A percentile compares a stretch with the other conserved stretches of the same genome.
Evolutionary conservation across 1,139 yeast species (phyloP).

Genomic region (Hanseniaspora sp.): DNA sequence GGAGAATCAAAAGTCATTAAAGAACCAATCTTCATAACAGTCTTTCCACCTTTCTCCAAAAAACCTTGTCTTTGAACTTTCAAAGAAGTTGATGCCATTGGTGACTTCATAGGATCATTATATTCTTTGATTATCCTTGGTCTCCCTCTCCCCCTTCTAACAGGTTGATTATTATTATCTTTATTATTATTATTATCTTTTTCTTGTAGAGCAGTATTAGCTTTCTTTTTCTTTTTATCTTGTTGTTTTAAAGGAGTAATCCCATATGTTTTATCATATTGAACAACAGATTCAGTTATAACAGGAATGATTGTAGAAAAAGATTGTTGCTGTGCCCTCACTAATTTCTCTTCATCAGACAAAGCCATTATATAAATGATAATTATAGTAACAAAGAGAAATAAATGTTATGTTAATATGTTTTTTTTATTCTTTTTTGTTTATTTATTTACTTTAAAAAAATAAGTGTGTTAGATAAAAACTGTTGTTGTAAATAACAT

Average conservation of each 20-base stretch:
- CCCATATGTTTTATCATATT: neutral
- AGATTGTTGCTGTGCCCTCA: neutral
- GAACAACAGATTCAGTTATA: slow-evolving; percentile 8
- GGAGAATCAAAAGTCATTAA: slow-evolving; percentile 22
- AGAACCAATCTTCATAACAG: slow-evolving; percentile 28
- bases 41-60: slow-evolving; percentile 23
- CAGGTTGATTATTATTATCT: neutral
- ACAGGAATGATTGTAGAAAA: slow-evolving; percentile 11
- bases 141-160: slow-evolving; percentile 27
- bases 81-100: slow-evolving; percentile 30
- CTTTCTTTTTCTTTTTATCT: no score
- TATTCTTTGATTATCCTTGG: slow-evolving; percentile 29
- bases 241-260: neutral
- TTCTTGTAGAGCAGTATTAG: no score
- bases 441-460: no score
- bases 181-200: neutral
- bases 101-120: slow-evolving; percentile 29
- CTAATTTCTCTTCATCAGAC: neutral
- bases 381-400: no score
- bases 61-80: slow-evolving; percentile 27
- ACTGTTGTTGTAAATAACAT: no score
- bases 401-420: no score
- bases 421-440: no score
- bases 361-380: slow-evolving; percentile 1
- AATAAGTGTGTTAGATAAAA: no score